phyloP scores from a whole-genome alignment of 495 filamentous ascomycete genomes.

The Lophiotrema nucula region DNA sequence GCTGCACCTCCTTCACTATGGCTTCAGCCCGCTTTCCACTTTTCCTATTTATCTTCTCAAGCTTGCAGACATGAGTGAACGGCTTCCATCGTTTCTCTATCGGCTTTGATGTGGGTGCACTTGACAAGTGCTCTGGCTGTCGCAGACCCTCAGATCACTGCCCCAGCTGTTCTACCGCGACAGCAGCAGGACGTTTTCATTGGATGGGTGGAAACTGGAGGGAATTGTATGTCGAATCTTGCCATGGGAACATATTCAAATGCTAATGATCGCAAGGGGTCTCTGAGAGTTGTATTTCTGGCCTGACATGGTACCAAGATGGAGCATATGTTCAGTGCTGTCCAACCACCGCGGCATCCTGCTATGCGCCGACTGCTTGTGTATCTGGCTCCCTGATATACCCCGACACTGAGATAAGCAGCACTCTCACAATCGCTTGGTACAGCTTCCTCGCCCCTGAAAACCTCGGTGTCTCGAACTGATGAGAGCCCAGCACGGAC shows the following conservation, averaged over 20 bases:
- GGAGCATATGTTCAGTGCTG: conserved; percentile 29
- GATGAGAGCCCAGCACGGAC: conserved; percentile 10
- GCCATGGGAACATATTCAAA: not conserved
- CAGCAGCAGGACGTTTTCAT: conserved; percentile 21
- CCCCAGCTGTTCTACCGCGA: conserved; percentile 13
- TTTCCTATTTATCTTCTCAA: no score
- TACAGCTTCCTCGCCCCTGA: conserved; percentile 1
- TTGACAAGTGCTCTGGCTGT: conserved; percentile 6
- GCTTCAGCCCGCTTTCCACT: no score
- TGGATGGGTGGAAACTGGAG: conserved; percentile 13
- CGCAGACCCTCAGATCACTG: conserved; percentile 23
- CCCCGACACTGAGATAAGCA: conserved; percentile 9
- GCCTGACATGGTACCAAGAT: conserved; percentile 27
- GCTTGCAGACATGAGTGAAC: no score
- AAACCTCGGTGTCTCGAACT: not conserved
- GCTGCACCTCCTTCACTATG: no score
- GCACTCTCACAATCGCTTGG: conserved; percentile 20
- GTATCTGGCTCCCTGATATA: conserved; percentile 25
- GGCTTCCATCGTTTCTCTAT: no score
- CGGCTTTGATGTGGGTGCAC: conserved; percentile 6
- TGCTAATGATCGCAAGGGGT: conserved; percentile 15
- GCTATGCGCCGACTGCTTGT: conserved; percentile 22
- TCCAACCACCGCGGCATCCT: conserved; percentile 21
- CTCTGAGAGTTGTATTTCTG: conserved; percentile 10
- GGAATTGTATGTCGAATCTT: conserved; percentile 19